Conservation (phyloP, 257 asterid species). For the Solanum boliviense region DNA sequence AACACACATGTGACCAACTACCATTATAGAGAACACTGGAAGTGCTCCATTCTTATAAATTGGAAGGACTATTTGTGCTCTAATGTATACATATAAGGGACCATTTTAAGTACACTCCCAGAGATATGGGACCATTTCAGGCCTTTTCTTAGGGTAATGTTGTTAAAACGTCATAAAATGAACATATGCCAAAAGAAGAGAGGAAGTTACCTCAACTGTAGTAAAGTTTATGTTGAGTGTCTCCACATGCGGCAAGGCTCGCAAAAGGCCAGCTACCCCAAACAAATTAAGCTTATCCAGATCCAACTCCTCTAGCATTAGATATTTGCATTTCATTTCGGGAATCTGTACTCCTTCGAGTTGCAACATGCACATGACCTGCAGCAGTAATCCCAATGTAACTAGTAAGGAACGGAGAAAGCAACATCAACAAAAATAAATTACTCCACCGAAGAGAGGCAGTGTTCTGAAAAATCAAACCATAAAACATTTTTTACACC, state of each 20-base stretch:
- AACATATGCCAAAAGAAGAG: background rate
- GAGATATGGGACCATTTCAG: background rate
- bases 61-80: too few relatives aligned
- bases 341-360: background rate
- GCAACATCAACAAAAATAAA: background rate
- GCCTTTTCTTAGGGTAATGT: background rate
- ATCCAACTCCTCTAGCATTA: background rate
- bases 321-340: background rate
- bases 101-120: too few relatives aligned
- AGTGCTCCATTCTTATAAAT: too few relatives aligned
- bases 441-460: background rate
- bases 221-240: background rate
- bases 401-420: background rate
- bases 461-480: background rate
- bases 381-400: background rate
- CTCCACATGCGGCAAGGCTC: background rate
- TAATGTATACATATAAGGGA: too few relatives aligned
- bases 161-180: background rate
- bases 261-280: background rate
- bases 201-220: background rate
- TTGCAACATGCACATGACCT: background rate
- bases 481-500: background rate
- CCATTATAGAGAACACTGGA: too few relatives aligned
- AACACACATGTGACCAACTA: background rate
- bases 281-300: background rate